Percentiles rank a stretch among this genome's conserved stretches.
These are phyloP conservation scores for Chrysoporthe austroafricana DNA, from an alignment of 2,329 filamentous ascomycete genomes.

Conservation along the genomic window DNA sequence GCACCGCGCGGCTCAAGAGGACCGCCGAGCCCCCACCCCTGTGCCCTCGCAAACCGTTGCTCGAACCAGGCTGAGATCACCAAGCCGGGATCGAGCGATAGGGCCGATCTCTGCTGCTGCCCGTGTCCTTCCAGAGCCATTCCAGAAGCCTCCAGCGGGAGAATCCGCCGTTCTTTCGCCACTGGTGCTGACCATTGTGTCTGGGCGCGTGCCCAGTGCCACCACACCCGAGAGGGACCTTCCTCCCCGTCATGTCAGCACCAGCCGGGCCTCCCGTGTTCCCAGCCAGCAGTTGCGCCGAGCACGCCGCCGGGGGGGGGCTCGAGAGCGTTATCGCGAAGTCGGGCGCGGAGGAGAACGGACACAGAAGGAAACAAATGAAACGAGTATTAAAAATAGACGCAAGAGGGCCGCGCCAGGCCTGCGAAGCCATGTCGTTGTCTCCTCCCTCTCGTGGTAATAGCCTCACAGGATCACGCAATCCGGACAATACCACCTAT, in stretches of 20 bases:
- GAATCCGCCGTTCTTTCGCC: conserved; percentile 25
- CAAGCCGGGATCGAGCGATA: background rate
- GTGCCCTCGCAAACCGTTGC: background rate
- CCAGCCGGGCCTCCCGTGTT: background rate
- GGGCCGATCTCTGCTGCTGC: background rate
- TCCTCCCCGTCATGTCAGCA: background rate
- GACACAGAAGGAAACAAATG: background rate
- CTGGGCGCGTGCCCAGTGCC: background rate
- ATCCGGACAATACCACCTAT: conserved; percentile 15
- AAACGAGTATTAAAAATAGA: conserved; percentile 1
- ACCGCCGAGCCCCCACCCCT: background rate
- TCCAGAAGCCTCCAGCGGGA: conserved; percentile 24
- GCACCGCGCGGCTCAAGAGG: conserved; percentile 10
- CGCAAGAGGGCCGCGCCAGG: background rate
- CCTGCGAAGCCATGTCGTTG: conserved; percentile 1
- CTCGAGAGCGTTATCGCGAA: background rate
- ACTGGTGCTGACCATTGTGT: conserved; percentile 21
- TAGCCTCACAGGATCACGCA: conserved; percentile 21
- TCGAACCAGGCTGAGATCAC: background rate
- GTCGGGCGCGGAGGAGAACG: background rate
- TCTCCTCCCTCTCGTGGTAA: conserved; percentile 17
- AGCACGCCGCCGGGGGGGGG: background rate
- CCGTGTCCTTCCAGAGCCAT: conserved; percentile 19
- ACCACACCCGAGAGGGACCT: background rate
- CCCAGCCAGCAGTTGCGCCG: no score